These are phyloP conservation scores for Leccinum incarnatum DNA, from an alignment of 768 basidiomycete genomes.

Conservation along the genomic window DNA sequence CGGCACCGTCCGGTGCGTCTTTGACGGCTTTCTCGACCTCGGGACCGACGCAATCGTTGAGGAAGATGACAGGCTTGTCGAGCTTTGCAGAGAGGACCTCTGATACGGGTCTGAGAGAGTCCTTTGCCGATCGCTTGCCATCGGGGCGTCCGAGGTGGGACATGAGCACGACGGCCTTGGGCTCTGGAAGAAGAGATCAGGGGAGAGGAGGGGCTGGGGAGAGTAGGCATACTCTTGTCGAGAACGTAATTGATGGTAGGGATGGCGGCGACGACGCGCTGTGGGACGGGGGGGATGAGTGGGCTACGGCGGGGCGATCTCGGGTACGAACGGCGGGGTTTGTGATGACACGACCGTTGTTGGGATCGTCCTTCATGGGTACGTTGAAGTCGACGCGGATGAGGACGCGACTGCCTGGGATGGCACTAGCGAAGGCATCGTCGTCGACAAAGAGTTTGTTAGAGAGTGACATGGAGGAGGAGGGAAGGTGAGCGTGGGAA, in stretches of 20 bases:
- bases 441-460: slow-evolving; percentile 94
- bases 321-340: slow-evolving; percentile 82
- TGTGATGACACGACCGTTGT: slow-evolving; percentile 88
- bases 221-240: slow-evolving; percentile 57
- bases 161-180: slow-evolving; percentile 87
- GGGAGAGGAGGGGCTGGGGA: not conserved
- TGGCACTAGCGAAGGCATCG: slow-evolving; percentile 48
- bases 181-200: slow-evolving; percentile 45
- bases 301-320: not conserved
- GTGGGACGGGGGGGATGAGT: slow-evolving; percentile 12
- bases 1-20: slow-evolving; percentile 53
- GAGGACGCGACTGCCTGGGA: slow-evolving; percentile 85
- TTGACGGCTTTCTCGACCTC: slow-evolving; percentile 79
- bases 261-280: slow-evolving; percentile 97
- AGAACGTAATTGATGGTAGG: slow-evolving; percentile 95
- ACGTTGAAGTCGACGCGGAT: slow-evolving; percentile 98
- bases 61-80: slow-evolving; percentile 73
- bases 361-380: slow-evolving; percentile 67
- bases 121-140: slow-evolving; percentile 84
- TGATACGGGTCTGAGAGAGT: slow-evolving; percentile 87
- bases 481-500: slow-evolving; percentile 19
- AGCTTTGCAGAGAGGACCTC: slow-evolving; percentile 47
- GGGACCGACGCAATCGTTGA: slow-evolving; percentile 81
- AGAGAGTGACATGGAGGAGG: slow-evolving; percentile 73
- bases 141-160: slow-evolving; percentile 98